Conservation (phyloP, 2,329 filamentous ascomycete species). For the Myriosclerotinia duriaeana region DNA sequence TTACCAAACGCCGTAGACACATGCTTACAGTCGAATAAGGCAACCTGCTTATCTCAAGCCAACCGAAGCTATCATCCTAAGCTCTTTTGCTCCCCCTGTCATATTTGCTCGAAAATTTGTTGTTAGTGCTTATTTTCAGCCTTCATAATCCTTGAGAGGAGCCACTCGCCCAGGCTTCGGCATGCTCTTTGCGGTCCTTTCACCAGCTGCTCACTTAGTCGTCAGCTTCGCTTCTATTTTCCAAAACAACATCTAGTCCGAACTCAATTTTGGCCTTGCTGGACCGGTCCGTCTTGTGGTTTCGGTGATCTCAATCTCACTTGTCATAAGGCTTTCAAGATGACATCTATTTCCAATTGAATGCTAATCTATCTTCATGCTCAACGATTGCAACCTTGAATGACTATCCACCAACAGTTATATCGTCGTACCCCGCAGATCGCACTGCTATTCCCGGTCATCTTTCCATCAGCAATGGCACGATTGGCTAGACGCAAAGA, state of each 20-base stretch:
- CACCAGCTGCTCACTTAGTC: constrained; percentile 26
- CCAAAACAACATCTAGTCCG: constrained; percentile 15
- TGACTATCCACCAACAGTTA: background rate
- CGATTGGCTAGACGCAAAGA: constrained; percentile 17
- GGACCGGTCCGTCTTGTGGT: background rate
- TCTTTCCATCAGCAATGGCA: background rate
- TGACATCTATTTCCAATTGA: background rate
- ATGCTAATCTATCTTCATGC: constrained; percentile 2
- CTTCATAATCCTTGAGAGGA: constrained; percentile 30
- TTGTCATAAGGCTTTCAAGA: constrained; percentile 5
- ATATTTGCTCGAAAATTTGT: constrained; percentile 10
- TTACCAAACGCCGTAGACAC: constrained; percentile 16
- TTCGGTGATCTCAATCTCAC: constrained; percentile 1
- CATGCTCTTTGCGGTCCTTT: constrained; percentile 10
- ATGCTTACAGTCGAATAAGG: constrained; percentile 18
- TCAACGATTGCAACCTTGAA: constrained; percentile 8
- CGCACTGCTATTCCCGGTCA: background rate
- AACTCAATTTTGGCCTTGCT: background rate
- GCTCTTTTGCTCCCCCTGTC: constrained; percentile 24
- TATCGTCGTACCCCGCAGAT: constrained; percentile 18
- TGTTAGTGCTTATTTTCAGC: constrained; percentile 39
- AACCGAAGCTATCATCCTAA: constrained; percentile 23
- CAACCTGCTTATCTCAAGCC: constrained; percentile 19
- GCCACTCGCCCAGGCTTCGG: constrained; percentile 28
- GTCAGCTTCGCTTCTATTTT: constrained; percentile 33